A percentile compares a stretch with the other conserved stretches of the same genome.
Evolutionary conservation across 2,329 filamentous ascomycete genomes (phyloP).

Genomic region (Colletotrichum cordylinicola): DNA sequence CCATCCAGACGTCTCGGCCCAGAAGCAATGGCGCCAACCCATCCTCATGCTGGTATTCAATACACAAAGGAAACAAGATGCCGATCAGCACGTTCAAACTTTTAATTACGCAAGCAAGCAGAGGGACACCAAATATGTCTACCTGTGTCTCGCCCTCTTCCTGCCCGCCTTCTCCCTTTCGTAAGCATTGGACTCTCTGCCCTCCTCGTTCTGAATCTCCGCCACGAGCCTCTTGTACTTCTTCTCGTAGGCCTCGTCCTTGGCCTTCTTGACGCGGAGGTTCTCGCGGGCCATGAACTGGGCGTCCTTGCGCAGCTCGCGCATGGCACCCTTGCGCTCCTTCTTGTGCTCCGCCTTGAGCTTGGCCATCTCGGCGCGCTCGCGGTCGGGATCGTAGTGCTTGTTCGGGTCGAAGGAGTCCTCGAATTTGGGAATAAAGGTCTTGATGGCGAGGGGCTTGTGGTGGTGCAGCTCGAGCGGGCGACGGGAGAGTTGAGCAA

Average conservation of each 20-base stretch:
- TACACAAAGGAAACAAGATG: constrained; percentile 11
- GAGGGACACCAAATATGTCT: not conserved
- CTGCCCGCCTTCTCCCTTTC: constrained; percentile 82
- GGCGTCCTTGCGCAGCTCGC: constrained; percentile 93
- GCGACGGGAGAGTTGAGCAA: constrained; percentile 71
- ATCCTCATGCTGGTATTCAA: constrained; percentile 14
- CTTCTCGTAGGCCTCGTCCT: constrained; percentile 92
- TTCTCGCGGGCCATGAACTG: constrained; percentile 93
- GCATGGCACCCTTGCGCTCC: constrained; percentile 92
- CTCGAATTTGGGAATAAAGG: constrained; percentile 92
- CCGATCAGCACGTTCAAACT: not conserved
- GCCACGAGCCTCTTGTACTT: constrained; percentile 92
- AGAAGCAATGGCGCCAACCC: not conserved
- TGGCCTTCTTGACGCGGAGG: constrained; percentile 89
- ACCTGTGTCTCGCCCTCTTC: constrained; percentile 61
- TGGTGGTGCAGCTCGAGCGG: constrained; percentile 91
- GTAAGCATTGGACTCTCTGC: constrained; percentile 84
- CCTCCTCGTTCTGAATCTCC: constrained; percentile 95
- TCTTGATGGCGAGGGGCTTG: constrained; percentile 85
- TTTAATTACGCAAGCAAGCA: not conserved
- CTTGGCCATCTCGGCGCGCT: constrained; percentile 84
- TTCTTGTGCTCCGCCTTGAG: constrained; percentile 91
- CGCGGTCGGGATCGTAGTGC: constrained; percentile 95
- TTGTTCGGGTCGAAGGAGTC: constrained; percentile 92
- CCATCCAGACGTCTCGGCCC: not conserved